These are phyloP conservation scores for Magnaporthales sp. DNA, from an alignment of 2,329 filamentous ascomycete genomes.

Conservation along the genomic window DNA sequence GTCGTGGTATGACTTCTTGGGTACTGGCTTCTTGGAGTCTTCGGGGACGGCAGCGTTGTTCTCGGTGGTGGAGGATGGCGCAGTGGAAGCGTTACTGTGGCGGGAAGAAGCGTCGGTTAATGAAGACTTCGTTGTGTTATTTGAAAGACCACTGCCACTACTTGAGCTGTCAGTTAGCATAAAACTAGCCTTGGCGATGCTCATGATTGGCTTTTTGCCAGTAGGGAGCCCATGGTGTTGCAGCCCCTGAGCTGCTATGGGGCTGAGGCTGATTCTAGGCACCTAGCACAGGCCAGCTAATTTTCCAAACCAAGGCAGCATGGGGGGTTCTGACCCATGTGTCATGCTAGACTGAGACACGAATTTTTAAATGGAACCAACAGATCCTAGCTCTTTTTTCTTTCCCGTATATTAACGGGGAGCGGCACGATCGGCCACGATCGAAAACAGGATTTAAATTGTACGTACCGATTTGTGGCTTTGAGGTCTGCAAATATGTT, in stretches of 20 bases:
- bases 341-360: background rate
- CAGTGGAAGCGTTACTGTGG: slow-evolving; percentile 53
- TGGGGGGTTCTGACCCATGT: background rate
- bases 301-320: background rate
- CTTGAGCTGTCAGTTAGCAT: slow-evolving; percentile 6
- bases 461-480: slow-evolving; percentile 41
- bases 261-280: background rate
- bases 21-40: slow-evolving; percentile 31
- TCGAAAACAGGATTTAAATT: background rate
- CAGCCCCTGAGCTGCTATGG: background rate
- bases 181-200: background rate
- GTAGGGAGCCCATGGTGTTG: background rate
- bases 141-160: slow-evolving; percentile 52
- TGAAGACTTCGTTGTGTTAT: slow-evolving; percentile 51
- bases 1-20: slow-evolving; percentile 29
- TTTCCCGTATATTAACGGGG: background rate
- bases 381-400: background rate
- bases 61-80: slow-evolving; percentile 46
- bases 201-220: background rate
- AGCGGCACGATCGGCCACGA: background rate
- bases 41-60: slow-evolving; percentile 14
- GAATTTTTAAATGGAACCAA: background rate
- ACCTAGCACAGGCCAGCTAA: slow-evolving; percentile 5
- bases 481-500: slow-evolving; percentile 52
- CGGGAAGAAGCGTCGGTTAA: slow-evolving; percentile 53